These are phyloP conservation scores for Withania somnifera DNA, from an alignment of 305 asterid species.

Conservation along the genomic window DNA sequence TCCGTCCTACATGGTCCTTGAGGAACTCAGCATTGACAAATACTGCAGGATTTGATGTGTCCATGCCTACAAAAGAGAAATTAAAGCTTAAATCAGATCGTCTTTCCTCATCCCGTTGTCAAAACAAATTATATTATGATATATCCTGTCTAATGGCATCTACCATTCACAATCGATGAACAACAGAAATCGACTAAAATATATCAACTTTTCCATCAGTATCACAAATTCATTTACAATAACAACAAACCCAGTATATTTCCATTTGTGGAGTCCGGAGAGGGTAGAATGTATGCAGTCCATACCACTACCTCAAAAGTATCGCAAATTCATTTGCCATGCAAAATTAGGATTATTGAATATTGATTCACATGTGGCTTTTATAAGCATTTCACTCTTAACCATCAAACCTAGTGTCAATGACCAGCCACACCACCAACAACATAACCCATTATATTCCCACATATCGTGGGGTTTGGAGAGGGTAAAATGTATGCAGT, in stretches of 20 bases:
- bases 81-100: background rate
- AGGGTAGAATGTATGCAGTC: too few species aligned
- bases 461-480: too few species aligned
- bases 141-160: background rate
- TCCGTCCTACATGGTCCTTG: slow-evolving; percentile 48
- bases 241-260: too few species aligned
- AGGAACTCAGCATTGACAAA: slow-evolving; percentile 74
- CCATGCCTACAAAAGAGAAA: slow-evolving; percentile 33
- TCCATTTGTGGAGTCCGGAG: too few species aligned
- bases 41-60: slow-evolving; percentile 73
- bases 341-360: background rate
- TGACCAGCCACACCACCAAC: background rate
- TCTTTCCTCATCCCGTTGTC: background rate
- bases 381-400: background rate
- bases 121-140: too few species aligned
- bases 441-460: too few species aligned
- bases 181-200: background rate
- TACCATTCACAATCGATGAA: background rate
- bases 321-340: background rate
- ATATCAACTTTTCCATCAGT: background rate
- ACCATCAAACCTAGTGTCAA: background rate
- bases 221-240: too few species aligned
- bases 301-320: too few species aligned
- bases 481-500: too few species aligned
- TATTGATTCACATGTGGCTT: background rate